Conservation (phyloP, 1,284 basidiomycete genomes). For the Neolentinus lepideus region DNA sequence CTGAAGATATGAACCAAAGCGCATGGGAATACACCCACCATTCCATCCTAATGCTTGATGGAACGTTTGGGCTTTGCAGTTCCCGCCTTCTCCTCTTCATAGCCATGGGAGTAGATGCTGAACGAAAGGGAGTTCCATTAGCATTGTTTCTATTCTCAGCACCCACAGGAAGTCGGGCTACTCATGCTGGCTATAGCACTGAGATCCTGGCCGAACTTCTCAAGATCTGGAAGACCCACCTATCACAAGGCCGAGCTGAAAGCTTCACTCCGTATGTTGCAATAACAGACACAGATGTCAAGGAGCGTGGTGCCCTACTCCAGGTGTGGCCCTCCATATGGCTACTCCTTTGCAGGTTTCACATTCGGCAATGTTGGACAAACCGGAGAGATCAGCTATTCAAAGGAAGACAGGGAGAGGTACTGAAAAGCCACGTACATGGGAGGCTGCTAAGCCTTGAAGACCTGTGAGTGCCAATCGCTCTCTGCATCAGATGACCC, state of each 20-base stretch:
- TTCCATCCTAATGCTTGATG: constrained; percentile 27
- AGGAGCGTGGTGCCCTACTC: constrained; percentile 25
- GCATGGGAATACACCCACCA: constrained; percentile 26
- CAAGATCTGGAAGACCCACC: constrained; percentile 14
- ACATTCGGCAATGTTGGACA: constrained; percentile 29
- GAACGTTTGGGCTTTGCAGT: constrained; percentile 30
- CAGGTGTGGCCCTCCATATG: constrained; percentile 20
- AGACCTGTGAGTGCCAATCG: neutral
- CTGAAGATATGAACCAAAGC: constrained; percentile 25
- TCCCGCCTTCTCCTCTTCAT: constrained; percentile 27
- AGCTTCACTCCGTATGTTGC: constrained; percentile 20
- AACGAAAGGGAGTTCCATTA: constrained; percentile 21
- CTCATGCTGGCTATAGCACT: constrained; percentile 27
- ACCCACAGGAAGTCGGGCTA: constrained; percentile 20
- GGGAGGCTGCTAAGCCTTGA: neutral
- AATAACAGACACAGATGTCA: constrained; percentile 30
- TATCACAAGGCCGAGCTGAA: constrained; percentile 6
- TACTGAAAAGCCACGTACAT: constrained; percentile 3
- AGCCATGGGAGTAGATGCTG: constrained; percentile 24
- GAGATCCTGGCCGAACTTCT: constrained; percentile 23
- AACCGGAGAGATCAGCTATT: constrained; percentile 19
- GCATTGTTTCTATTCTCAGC: constrained; percentile 31
- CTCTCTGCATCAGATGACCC: neutral
- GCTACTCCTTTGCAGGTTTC: constrained; percentile 32
- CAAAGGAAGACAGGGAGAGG: neutral